phyloP scores from a whole-genome alignment of 208 protist species.

The Borovskyia barvae region DNA sequence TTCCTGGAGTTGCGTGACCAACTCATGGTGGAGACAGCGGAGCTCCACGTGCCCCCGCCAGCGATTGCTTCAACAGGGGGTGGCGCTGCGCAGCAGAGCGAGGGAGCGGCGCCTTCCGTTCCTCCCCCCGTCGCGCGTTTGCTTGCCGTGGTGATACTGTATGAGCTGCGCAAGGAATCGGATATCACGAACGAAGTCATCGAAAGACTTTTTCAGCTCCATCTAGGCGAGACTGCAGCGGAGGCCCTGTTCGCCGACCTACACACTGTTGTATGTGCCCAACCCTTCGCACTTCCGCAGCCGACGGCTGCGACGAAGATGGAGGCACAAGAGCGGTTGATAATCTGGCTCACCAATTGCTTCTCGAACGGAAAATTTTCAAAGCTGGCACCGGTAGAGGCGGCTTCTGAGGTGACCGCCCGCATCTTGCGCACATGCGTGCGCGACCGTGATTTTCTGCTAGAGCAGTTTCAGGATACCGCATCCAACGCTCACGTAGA shows the following conservation, averaged over 20 bases:
- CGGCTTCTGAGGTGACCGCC: neutral
- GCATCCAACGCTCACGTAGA: neutral
- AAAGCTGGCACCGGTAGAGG: too few relatives aligned
- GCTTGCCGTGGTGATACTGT: neutral
- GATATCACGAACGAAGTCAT: neutral
- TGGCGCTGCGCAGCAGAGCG: neutral
- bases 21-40: conserved; percentile 13
- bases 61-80: neutral
- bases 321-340: too few relatives aligned
- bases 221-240: too few relatives aligned
- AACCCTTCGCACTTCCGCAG: too few relatives aligned
- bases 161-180: neutral
- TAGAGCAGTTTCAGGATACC: conserved; percentile 1
- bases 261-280: too few relatives aligned
- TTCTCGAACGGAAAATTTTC: too few relatives aligned
- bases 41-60: conserved; percentile 12
- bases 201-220: too few relatives aligned
- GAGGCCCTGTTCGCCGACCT: too few relatives aligned
- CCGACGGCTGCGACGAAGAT: too few relatives aligned
- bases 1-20: neutral
- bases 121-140: neutral
- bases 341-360: too few relatives aligned
- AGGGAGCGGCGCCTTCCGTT: neutral
- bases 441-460: neutral
- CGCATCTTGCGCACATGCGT: neutral